Base-by-base conservation (phyloP, 2,329 filamentous ascomycete species). In the Clarireedia sp. region DNA sequence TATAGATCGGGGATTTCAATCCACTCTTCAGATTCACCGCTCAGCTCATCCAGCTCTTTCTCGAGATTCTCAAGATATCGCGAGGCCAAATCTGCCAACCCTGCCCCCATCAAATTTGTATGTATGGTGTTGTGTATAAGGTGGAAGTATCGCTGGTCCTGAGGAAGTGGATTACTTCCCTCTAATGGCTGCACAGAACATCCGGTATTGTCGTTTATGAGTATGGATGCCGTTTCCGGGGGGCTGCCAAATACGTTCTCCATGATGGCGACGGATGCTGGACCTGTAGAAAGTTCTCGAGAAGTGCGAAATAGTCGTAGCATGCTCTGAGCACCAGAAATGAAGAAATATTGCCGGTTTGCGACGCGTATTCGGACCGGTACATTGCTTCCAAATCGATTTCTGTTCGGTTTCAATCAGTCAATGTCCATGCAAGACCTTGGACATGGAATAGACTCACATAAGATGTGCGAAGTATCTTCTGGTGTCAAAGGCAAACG, bases 1-100 rank as follows among this genome's bases (percentile, higher is more conserved):
- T 62, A 68, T 8, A 69, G 41, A 49, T 69, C 65, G 0, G 61
- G 62, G 12, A 64, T 48, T 1, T 58, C 54, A 3, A 57, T 45
- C 63, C 63, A 65, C 17, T 58, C 56, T 5, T 62, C 49, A 10
- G 16, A 29, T 9, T 54, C 54, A 5, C 57, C 44, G 5, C 48
- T 48, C 3, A 62, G 16, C 2, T 24, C 21, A 14, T 53, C 24
- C 2, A 63, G 41, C 19, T 62, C 58, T 3, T 9, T 38, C 36
- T 57, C 47, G 1, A 62, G 43, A 45, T 57, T 52, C 10, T 37
- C 21, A 10, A 60, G 14, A 16, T 60, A 63, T 23, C 51, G 41
- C 3, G 24, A 14, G 4, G 55, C 57, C 3, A 64, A 55, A 3
- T 57, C 59, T 19, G 51, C 57, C 6, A 63, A 50, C 1, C 49